These are phyloP conservation scores for Strobilomyces confusus DNA, from an alignment of 768 basidiomycete species.

Conservation along the genomic window DNA sequence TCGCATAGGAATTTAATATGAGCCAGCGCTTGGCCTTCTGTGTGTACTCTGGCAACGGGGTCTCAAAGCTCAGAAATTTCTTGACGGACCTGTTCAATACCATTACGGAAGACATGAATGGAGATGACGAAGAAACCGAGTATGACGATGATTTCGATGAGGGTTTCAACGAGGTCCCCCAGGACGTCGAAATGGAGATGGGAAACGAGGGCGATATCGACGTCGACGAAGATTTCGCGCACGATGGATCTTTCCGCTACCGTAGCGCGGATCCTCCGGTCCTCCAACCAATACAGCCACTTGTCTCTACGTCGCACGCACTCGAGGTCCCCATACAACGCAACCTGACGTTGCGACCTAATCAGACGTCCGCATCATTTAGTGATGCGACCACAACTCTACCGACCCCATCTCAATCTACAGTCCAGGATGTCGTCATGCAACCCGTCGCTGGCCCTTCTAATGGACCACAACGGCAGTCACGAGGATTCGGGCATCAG, in stretches of 20 bases:
- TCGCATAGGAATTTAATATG: slow-evolving; percentile 78
- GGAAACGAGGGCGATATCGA: slow-evolving; percentile 41
- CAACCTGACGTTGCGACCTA: slow-evolving; percentile 24
- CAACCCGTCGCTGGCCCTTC: slow-evolving; percentile 34
- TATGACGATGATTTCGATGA: slow-evolving; percentile 49
- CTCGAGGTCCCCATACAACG: slow-evolving; percentile 31
- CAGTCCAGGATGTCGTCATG: slow-evolving; percentile 27
- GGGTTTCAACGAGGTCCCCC: slow-evolving; percentile 29
- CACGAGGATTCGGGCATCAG: slow-evolving; percentile 43
- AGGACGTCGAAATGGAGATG: slow-evolving; percentile 33
- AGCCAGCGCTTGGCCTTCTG: slow-evolving; percentile 90
- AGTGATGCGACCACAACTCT: slow-evolving; percentile 1
- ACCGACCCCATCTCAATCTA: slow-evolving; percentile 4
- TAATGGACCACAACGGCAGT: slow-evolving; percentile 36
- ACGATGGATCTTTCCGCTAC: slow-evolving; percentile 29
- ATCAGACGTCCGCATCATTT: slow-evolving; percentile 12
- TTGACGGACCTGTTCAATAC: slow-evolving; percentile 73
- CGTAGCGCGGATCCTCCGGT: slow-evolving; percentile 11
- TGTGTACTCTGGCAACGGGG: slow-evolving; percentile 93
- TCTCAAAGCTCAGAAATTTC: slow-evolving; percentile 75
- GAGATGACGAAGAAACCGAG: slow-evolving; percentile 62
- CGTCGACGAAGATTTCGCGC: slow-evolving; percentile 42
- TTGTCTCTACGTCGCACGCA: slow-evolving; percentile 10
- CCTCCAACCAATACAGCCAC: slow-evolving; percentile 13
- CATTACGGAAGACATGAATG: slow-evolving; percentile 66